phyloP scores from a whole-genome alignment of 345 rosid species.

The Lagerstroemia speciosa region DNA sequence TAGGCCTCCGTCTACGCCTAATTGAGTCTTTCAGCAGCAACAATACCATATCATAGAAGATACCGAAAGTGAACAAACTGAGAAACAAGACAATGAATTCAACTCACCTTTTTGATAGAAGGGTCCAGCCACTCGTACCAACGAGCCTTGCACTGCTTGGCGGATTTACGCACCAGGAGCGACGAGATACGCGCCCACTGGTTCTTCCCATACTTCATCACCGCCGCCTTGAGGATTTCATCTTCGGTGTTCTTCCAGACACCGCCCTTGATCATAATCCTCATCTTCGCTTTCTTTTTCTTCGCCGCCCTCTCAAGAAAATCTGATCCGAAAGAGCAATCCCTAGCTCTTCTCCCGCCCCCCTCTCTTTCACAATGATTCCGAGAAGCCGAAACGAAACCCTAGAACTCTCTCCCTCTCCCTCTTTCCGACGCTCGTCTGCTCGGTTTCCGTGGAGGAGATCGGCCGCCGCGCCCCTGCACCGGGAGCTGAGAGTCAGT shows the following conservation, averaged over 20 bases:
- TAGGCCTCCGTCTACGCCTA: not conserved
- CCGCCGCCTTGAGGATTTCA: conserved; percentile 97
- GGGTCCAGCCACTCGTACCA: conserved; percentile 99
- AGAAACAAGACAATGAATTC: not conserved
- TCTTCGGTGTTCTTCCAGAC: conserved; percentile 99
- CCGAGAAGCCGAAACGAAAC: too few species aligned
- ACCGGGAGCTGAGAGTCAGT: too few species aligned
- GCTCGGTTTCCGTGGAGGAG: too few species aligned
- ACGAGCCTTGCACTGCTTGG: conserved; percentile 99
- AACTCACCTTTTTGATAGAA: conserved; percentile 77
- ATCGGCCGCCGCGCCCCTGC: too few species aligned
- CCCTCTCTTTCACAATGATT: too few species aligned
- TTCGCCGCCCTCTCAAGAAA: not conserved
- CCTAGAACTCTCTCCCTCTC: too few species aligned
- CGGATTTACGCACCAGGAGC: conserved; percentile 94
- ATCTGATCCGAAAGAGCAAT: not conserved
- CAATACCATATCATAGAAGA: not conserved
- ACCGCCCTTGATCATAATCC: conserved; percentile 99
- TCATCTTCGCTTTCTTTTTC: conserved; percentile 46
- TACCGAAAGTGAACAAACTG: not conserved
- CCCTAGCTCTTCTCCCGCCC: not conserved
- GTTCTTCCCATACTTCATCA: conserved; percentile 97
- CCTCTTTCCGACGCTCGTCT: too few species aligned
- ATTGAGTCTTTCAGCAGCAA: not conserved
- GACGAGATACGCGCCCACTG: conserved; percentile 99